phyloP scores from a whole-genome alignment of 129 eudicot species.

The Helianthus annuus region HanXRQr2.0-SUNRISE NC_035446.2:115522659-115523158 shows the following conservation, averaged over 20 bases:
- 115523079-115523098: slow-evolving; percentile 71
- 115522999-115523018: slow-evolving; percentile 34
- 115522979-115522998: slow-evolving; percentile 54
- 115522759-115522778: slow-evolving; percentile 89
- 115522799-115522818: slow-evolving; percentile 40
- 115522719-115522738: neutral
- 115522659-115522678: slow-evolving; percentile 38
- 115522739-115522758: slow-evolving; percentile 72
- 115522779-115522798: slow-evolving; percentile 39
- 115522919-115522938: slow-evolving; percentile 33
- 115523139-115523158: no score
- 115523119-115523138: no score
- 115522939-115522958: slow-evolving; percentile 46
- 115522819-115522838: slow-evolving; percentile 23
- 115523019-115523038: slow-evolving; percentile 33
- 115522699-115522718: neutral
- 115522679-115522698: neutral
- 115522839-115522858: slow-evolving; percentile 22
- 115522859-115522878: slow-evolving; percentile 47
- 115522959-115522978: slow-evolving; percentile 52
- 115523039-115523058: slow-evolving; percentile 62
- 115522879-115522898: slow-evolving; percentile 30
- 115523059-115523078: slow-evolving; percentile 80
- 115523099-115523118: neutral
- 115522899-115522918: slow-evolving; percentile 37